Evolutionary conservation across 23 red algal species (phyloP).

Genomic region (Agarophyton chilense): DNA sequence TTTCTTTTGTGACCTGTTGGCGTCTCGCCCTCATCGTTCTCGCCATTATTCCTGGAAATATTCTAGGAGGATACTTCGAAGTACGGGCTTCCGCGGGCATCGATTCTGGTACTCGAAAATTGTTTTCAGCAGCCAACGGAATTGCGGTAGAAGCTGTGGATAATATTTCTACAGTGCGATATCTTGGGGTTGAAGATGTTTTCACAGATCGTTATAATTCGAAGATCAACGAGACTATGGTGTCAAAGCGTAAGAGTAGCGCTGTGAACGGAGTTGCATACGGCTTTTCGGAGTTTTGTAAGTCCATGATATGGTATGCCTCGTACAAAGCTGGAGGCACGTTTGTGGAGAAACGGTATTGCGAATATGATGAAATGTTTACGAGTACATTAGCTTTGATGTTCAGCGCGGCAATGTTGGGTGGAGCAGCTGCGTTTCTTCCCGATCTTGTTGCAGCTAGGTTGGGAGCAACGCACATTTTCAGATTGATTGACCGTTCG

Average conservation of each 20-base stretch:
- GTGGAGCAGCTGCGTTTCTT: constrained; percentile 64
- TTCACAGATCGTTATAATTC: constrained; percentile 33
- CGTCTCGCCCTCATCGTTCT: constrained; percentile 75
- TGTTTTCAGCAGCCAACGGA: constrained; percentile 22
- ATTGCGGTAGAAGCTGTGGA: constrained; percentile 59
- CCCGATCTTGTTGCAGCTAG: constrained; percentile 73
- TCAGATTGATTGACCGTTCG: constrained; percentile 72
- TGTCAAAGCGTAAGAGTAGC: constrained; percentile 35
- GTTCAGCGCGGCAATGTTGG: constrained; percentile 68
- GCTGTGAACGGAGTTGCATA: constrained; percentile 67
- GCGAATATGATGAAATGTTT: constrained; percentile 44
- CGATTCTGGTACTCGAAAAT: constrained; percentile 39
- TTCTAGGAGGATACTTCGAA: constrained; percentile 61
- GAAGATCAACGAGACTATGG: constrained; percentile 1
- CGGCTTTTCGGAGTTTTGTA: constrained; percentile 77
- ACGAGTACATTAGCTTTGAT: constrained; percentile 49
- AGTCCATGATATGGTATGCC: constrained; percentile 66
- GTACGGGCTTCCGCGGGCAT: constrained; percentile 35
- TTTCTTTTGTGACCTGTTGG: constrained; percentile 77
- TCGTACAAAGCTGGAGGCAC: constrained; percentile 46
- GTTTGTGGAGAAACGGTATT: constrained; percentile 42
- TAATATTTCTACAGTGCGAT: constrained; percentile 61
- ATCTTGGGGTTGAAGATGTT: constrained; percentile 53
- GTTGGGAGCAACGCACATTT: constrained; percentile 76
- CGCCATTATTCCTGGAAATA: constrained; percentile 71